Conservation (phyloP, 805 yeast species). For the Kodamaea jinghongensis region DNA sequence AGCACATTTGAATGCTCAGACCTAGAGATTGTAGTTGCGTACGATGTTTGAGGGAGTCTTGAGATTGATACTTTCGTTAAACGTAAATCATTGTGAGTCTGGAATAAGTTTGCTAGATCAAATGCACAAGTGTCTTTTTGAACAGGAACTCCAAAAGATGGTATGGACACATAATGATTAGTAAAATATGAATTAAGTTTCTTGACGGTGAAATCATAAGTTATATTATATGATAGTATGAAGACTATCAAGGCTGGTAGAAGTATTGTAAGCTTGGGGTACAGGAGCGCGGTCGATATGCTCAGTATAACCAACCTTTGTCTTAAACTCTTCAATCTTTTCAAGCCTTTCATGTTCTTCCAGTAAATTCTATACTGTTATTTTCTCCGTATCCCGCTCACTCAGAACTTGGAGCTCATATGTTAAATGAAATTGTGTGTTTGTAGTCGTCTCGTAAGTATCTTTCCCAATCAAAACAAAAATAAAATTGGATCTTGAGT, state of each 20-base stretch:
- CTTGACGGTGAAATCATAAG: conserved; percentile 33
- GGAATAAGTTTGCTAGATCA: too few relatives aligned
- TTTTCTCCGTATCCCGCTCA: too few relatives aligned
- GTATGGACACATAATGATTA: conserved; percentile 10
- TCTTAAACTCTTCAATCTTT: conserved; percentile 4
- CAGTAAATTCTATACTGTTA: too few relatives aligned
- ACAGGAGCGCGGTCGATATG: conserved; percentile 20
- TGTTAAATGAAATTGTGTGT: too few relatives aligned
- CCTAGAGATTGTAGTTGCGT: neutral
- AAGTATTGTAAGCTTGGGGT: conserved; percentile 29
- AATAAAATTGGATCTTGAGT: too few relatives aligned
- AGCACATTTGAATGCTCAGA: conserved; percentile 11
- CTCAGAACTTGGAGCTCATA: too few relatives aligned
- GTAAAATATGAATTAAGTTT: conserved; percentile 23
- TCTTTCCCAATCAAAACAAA: too few relatives aligned
- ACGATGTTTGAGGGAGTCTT: too few relatives aligned
- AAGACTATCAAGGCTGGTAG: conserved; percentile 31
- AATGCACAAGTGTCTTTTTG: too few relatives aligned
- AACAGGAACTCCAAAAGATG: neutral
- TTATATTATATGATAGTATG: conserved; percentile 31
- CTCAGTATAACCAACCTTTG: conserved; percentile 8
- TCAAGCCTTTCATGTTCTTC: conserved; percentile 1
- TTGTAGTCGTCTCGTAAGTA: too few relatives aligned
- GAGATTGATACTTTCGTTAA: too few relatives aligned
- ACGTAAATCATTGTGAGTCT: too few relatives aligned